Base-by-base conservation (phyloP, 345 rosid species). In the Streptanthus diversifolius region DNA sequence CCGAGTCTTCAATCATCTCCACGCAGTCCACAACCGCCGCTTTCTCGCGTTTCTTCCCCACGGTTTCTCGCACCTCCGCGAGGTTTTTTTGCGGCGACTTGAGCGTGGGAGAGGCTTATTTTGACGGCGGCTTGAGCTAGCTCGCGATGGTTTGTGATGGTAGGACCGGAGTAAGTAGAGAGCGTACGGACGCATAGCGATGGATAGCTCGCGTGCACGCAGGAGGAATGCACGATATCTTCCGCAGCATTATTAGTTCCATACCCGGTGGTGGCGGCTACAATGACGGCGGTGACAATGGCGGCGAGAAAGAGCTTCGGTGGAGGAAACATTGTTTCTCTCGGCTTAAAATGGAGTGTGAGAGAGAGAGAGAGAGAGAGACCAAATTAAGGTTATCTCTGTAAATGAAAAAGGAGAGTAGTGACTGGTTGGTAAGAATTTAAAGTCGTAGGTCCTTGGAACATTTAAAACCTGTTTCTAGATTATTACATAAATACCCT, bases 121-220 rank as follows among this genome's bases (percentile, higher is more conserved):
- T 69, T 83, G 48, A 92, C 86, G 18, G 98, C 83, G 3, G 90
- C 96, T 53, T 81, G 88, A 58, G 98, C 95, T 27, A 92, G 68
- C 40, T 86, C 88, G 5, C 86, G 83, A 0, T 80, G 87, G 82
- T 80, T 88, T 64, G 79, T 88, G 81, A 78, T 79, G 47, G 89
- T 82, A 0, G 91, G 83, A 17, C 96, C 96, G 9, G 85, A 37
- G 85, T 84, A 92, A 43, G 85, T 70, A 30, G 95, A 82, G 45
- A 92, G 90, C 0, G 90, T 90, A 49, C 81, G 88, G 66, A 88
- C 55, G 80, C 98, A 90, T 56, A 92, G 54, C 25, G 61, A 53
- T 0, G 95, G 98, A 71, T 84, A 92, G 72, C 87, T 89, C 33
- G 98, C 96, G 73, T 92, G 90, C 25, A 52, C 36, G 61, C 96